Percentiles rank a stretch among this genome's conserved stretches.
phyloP scores from a whole-genome alignment of 2,329 filamentous ascomycete genomes.

The Clonostachys chloroleuca region DNA sequence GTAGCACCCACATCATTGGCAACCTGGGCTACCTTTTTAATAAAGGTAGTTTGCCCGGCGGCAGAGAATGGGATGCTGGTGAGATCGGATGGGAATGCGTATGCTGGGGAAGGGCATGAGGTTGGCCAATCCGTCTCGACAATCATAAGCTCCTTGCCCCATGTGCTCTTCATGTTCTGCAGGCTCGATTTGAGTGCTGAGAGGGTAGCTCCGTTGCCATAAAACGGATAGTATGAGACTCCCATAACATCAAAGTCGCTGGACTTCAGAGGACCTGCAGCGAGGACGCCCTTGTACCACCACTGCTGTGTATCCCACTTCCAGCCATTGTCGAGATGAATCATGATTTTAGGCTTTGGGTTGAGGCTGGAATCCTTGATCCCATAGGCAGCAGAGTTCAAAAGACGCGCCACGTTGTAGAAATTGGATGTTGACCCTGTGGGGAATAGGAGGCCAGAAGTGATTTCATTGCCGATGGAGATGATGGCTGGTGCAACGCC shows the following conservation, averaged over 20 bases:
- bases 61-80: constrained; percentile 56
- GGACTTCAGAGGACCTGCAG: constrained; percentile 38
- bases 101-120: constrained; percentile 52
- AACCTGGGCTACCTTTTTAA: constrained; percentile 53
- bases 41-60: constrained; percentile 57
- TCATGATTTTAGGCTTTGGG: constrained; percentile 63
- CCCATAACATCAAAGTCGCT: constrained; percentile 68
- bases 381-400: constrained; percentile 60
- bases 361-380: constrained; percentile 58
- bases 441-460: constrained; percentile 62
- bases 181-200: constrained; percentile 49
- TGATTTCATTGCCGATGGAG: constrained; percentile 72
- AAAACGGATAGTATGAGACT: constrained; percentile 72
- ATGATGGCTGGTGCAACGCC: constrained; percentile 56
- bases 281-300: constrained; percentile 58
- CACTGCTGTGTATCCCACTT: constrained; percentile 61
- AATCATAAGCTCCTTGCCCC: constrained; percentile 63
- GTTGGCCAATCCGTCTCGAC: constrained; percentile 70
- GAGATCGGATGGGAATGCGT: constrained; percentile 57
- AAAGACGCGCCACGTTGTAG: constrained; percentile 57
- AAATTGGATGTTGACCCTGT: constrained; percentile 50
- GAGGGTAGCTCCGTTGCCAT: constrained; percentile 54
- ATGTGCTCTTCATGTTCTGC: constrained; percentile 53
- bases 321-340: constrained; percentile 75
- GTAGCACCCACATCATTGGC: constrained; percentile 48